These are phyloP conservation scores for Cercospora canescens DNA, from an alignment of 2,329 filamentous ascomycete species.

Conservation along the genomic window DNA sequence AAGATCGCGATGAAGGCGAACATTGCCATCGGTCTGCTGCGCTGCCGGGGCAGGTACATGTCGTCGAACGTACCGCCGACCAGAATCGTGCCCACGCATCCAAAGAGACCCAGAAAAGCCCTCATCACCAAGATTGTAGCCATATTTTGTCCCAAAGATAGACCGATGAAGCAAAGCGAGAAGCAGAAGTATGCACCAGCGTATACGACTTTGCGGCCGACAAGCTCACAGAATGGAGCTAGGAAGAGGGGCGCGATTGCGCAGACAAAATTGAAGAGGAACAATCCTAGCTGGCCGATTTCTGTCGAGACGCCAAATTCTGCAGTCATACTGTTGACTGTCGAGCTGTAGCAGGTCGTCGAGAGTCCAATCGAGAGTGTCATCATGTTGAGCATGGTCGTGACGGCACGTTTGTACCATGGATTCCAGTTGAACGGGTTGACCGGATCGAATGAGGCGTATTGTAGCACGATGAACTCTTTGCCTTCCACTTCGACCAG, in stretches of 20 bases:
- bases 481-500: slow-evolving; percentile 44
- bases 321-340: slow-evolving; percentile 47
- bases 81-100: slow-evolving; percentile 52
- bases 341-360: slow-evolving; percentile 55
- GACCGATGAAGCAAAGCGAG: slow-evolving; percentile 50
- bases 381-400: slow-evolving; percentile 52
- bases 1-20: slow-evolving; percentile 54
- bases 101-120: slow-evolving; percentile 50
- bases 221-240: slow-evolving; percentile 53
- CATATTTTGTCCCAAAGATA: slow-evolving; percentile 51
- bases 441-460: slow-evolving; percentile 48
- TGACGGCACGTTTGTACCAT: slow-evolving; percentile 49
- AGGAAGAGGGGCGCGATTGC: slow-evolving; percentile 51
- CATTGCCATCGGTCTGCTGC: slow-evolving; percentile 49
- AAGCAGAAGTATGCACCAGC: slow-evolving; percentile 50
- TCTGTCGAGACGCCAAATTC: slow-evolving; percentile 47
- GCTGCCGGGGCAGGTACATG: slow-evolving; percentile 50
- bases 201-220: slow-evolving; percentile 51
- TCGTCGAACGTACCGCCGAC: slow-evolving; percentile 53
- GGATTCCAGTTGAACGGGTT: slow-evolving; percentile 55
- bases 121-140: slow-evolving; percentile 51
- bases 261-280: slow-evolving; percentile 53
- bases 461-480: slow-evolving; percentile 50
- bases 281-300: slow-evolving; percentile 52
- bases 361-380: slow-evolving; percentile 56